Percentiles rank a stretch among this genome's conserved stretches.
Evolutionary conservation across 2,329 filamentous ascomycete genomes (phyloP).

Genomic region (Fusarium oligoseptatum): DNA sequence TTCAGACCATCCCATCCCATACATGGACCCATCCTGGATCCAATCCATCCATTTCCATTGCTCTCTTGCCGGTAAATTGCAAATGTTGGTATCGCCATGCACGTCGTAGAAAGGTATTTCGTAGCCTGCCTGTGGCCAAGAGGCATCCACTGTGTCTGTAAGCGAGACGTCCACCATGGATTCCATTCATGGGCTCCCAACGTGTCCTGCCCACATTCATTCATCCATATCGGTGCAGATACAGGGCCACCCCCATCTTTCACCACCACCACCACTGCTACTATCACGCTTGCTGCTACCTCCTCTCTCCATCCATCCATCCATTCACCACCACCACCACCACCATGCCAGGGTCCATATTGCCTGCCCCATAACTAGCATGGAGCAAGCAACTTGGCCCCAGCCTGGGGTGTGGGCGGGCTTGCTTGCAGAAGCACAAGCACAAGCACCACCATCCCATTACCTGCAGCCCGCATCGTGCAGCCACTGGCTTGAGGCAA

Average conservation of each 20-base stretch:
- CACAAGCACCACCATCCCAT: not conserved
- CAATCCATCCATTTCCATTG: not conserved
- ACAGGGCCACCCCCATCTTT: conserved; percentile 15
- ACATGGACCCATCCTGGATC: not conserved
- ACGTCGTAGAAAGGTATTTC: conserved; percentile 4
- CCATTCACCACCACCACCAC: conserved; percentile 13
- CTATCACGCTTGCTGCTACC: conserved; percentile 4
- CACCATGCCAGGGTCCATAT: conserved; percentile 23
- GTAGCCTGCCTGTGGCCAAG: not conserved
- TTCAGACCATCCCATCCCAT: not conserved
- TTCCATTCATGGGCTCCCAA: not conserved
- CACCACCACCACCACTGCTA: conserved; percentile 25
- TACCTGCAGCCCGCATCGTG: not conserved
- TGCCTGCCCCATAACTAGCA: conserved; percentile 40
- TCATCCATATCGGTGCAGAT: conserved; percentile 1
- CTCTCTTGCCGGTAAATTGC: not conserved
- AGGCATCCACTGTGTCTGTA: conserved; percentile 1
- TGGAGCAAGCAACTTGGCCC: conserved; percentile 16
- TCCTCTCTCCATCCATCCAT: conserved; percentile 15
- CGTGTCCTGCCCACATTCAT: not conserved
- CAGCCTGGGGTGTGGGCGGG: conserved; percentile 1
- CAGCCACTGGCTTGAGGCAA: conserved; percentile 14
- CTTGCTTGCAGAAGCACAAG: not conserved
- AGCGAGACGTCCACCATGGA: not conserved
- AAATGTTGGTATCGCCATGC: not conserved